Conservation (phyloP, 169 alveolate genomes). For the Plasmodium reichenowi region DNA sequence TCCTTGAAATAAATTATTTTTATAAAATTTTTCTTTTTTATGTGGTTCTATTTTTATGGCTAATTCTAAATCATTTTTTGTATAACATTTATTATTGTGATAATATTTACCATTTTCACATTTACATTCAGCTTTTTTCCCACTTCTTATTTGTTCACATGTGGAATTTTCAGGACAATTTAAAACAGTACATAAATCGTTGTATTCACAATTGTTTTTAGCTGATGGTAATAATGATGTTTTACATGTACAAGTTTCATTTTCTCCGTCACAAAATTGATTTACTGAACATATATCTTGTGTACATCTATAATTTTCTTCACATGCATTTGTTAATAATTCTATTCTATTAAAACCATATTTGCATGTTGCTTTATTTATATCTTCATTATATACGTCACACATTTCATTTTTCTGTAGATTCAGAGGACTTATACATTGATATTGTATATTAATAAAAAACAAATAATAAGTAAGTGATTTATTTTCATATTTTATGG, state of each 20-base stretch:
- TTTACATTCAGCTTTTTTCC: conserved; percentile 55
- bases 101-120: conserved; percentile 20
- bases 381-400: not conserved
- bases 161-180: conserved; percentile 43
- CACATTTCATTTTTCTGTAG: not conserved
- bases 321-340: not conserved
- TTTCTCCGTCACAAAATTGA: conserved; percentile 15
- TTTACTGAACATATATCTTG: conserved; percentile 20
- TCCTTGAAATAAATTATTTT: conserved; percentile 10
- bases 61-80: conserved; percentile 10
- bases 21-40: not conserved
- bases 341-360: conserved; percentile 21
- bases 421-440: conserved; percentile 16
- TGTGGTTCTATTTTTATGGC: conserved; percentile 12
- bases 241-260: conserved; percentile 41
- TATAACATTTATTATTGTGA: conserved; percentile 28
- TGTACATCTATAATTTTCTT: conserved; percentile 35
- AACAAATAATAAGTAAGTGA: not conserved
- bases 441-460: conserved; percentile 14
- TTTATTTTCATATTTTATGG: not conserved
- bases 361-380: not conserved
- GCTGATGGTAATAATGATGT: not conserved
- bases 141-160: not conserved
- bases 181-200: conserved; percentile 16
- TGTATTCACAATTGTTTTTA: not conserved